Base-by-base conservation (phyloP, 352 stramenopile species). In the Thalassiosira oceanica region DNA sequence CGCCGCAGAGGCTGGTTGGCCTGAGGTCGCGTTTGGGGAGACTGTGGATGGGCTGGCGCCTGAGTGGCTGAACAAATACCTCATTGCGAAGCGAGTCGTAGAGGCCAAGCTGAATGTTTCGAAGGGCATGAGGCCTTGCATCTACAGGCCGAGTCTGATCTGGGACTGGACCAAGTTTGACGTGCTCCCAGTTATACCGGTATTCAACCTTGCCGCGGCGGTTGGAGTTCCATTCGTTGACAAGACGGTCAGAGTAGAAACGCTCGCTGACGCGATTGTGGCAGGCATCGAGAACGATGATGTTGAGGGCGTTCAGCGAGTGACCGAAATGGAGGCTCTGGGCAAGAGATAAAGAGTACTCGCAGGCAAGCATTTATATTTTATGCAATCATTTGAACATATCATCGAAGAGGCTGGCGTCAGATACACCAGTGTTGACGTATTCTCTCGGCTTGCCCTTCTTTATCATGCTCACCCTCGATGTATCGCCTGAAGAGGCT, bases 191-290 rank as follows among this genome's bases (percentile, higher is more conserved):
- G 65, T 73, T 23, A 82, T 85, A 37, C 76, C 76, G 26, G 57
- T 83, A 16, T 91, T 91, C 54, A 86, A 86, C 64, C 23, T 84
- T 1, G 79, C 72, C 6, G 78, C 74, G 28, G 60, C 37, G 20
- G 24, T 89, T n/a, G 84, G 84, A 13, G 31, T 91, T 35, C 84
- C 84, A n/a, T 89, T 91, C 73, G 79, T 91, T 11, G 84, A 91
- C 61, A 71, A 77, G 37, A 83, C 84, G 33, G 78, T 91, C 0
- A 84, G 78, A 18, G 72, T 88, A 24, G 69, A 87, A 45, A 73
- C 79, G 7, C 72, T 91, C 44, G 76, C 81, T 1, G 81, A 83
- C 71, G 84, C 84, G 2, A 88, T 91, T 44, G 74, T 91, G 8
- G 61, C 63, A 8, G 75, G 83, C 8, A 27, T 70, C 28, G 69